Percentiles rank a stretch among this genome's conserved stretches.
These are phyloP conservation scores for Sclerotinia trifoliorum DNA, from an alignment of 2,329 filamentous ascomycete genomes.

Conservation along the genomic window DNA sequence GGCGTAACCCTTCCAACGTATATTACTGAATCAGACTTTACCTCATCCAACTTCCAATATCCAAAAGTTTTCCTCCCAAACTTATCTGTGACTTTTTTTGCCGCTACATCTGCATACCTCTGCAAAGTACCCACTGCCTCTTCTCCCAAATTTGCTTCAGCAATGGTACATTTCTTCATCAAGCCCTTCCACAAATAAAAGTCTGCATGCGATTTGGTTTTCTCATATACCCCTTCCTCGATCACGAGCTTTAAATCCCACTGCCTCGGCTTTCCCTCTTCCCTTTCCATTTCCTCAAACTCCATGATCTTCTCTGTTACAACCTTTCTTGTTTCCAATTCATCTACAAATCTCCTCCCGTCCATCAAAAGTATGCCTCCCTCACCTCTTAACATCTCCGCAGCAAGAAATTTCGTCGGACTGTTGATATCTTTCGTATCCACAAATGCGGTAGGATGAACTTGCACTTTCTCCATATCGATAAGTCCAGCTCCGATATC, in stretches of 20 bases:
- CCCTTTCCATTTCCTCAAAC: conserved; percentile 27
- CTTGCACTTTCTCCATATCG: conserved; percentile 55
- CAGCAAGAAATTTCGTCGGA: conserved; percentile 60
- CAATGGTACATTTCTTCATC: conserved; percentile 55
- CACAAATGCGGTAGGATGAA: conserved; percentile 65
- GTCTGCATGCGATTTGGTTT: conserved; percentile 54
- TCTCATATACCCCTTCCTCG: conserved; percentile 56
- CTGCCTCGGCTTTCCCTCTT: conserved; percentile 44
- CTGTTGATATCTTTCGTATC: conserved; percentile 49
- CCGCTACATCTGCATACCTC: conserved; percentile 49
- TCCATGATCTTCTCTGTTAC: conserved; percentile 54
- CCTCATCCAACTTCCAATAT: conserved; percentile 54
- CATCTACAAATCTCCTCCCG: conserved; percentile 59
- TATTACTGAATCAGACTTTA: conserved; percentile 51
- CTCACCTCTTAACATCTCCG: conserved; percentile 61
- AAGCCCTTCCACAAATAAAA: conserved; percentile 65
- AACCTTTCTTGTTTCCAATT: conserved; percentile 58
- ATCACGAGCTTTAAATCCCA: conserved; percentile 60
- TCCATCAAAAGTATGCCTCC: conserved; percentile 55
- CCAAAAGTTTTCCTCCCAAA: conserved; percentile 54
- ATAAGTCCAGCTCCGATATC: conserved; percentile 44
- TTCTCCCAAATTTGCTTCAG: conserved; percentile 45
- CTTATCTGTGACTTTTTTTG: conserved; percentile 43
- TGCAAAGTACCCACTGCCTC: conserved; percentile 46
- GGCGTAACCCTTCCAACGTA: conserved; percentile 61